These are phyloP conservation scores for Piper longum DNA, from an alignment of 164 flowering plant species.

Conservation along the genomic window DNA sequence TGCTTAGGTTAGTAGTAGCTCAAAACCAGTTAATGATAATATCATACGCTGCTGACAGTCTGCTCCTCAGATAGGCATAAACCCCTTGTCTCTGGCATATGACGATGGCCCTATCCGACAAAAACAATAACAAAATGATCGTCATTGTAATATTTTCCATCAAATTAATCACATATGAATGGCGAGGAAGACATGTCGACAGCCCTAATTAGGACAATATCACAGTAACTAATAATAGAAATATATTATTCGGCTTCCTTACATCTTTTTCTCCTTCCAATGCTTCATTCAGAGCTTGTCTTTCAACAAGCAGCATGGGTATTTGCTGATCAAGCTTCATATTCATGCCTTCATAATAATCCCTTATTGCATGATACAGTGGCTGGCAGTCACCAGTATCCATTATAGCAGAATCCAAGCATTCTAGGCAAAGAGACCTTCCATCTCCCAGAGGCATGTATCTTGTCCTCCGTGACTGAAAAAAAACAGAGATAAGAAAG, in stretches of 20 bases:
- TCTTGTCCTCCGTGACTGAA: constrained; percentile 55
- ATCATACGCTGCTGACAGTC: constrained; percentile 73
- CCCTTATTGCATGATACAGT: constrained; percentile 77
- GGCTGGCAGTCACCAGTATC: constrained; percentile 93
- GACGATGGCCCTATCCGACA: constrained; percentile 66
- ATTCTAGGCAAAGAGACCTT: constrained; percentile 75
- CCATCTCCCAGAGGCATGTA: constrained; percentile 74
- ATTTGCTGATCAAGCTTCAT: constrained; percentile 89
- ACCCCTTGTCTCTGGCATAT: constrained; percentile 98
- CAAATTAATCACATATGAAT: neutral
- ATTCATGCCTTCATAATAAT: constrained; percentile 87
- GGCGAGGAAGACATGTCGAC: neutral
- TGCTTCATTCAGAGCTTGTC: constrained; percentile 94
- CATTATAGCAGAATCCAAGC: constrained; percentile 91
- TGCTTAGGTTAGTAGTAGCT: neutral
- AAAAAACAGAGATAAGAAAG: neutral
- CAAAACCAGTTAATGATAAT: neutral
- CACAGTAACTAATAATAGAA: neutral
- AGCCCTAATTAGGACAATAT: neutral
- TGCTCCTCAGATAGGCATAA: constrained; percentile 97
- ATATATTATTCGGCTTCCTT: constrained; percentile 9
- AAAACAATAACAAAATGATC: neutral
- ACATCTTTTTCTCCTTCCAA: constrained; percentile 86
- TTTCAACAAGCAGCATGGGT: constrained; percentile 89
- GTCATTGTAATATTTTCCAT: neutral